These are phyloP conservation scores for Phytopythium helicoides DNA, from an alignment of 352 stramenopile genomes.

Conservation along the genomic window DNA sequence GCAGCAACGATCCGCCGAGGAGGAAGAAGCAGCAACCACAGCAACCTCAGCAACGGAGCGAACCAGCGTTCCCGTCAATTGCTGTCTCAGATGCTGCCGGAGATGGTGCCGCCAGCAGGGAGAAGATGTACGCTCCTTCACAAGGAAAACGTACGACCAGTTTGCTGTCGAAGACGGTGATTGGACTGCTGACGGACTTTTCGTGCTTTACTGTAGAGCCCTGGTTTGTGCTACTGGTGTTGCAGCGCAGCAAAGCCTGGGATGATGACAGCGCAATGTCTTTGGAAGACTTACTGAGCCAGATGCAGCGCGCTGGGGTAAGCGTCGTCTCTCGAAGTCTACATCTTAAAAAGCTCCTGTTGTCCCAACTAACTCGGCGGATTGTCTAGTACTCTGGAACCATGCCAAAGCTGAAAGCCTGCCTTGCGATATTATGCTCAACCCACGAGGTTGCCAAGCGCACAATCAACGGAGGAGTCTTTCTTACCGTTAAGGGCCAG, in stretches of 20 bases:
- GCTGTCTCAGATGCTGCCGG: background rate
- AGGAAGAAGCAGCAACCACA: constrained; percentile 7
- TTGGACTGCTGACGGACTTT: background rate
- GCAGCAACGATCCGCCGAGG: background rate
- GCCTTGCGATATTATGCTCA: constrained; percentile 46
- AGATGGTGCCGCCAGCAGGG: constrained; percentile 2
- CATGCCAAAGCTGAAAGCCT: constrained; percentile 47
- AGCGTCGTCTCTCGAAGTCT: constrained; percentile 3
- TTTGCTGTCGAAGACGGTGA: background rate
- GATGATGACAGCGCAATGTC: constrained; percentile 33
- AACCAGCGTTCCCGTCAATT: background rate
- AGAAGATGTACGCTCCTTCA: constrained; percentile 45
- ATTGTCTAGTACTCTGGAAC: constrained; percentile 51
- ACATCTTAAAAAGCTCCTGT: background rate
- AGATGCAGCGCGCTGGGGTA: constrained; percentile 54
- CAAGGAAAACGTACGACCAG: constrained; percentile 55
- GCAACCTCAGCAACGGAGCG: constrained; percentile 9
- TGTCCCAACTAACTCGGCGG: background rate
- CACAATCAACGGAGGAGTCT: constrained; percentile 39
- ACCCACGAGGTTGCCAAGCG: constrained; percentile 60
- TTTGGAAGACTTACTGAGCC: constrained; percentile 34
- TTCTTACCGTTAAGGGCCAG: constrained; percentile 51
- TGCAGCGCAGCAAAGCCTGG: constrained; percentile 38
- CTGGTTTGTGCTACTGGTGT: constrained; percentile 67
- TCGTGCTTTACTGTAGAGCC: constrained; percentile 40